phyloP scores from a whole-genome alignment of 2,329 filamentous ascomycete species.

The Dactylonectria macrodidyma region DNA sequence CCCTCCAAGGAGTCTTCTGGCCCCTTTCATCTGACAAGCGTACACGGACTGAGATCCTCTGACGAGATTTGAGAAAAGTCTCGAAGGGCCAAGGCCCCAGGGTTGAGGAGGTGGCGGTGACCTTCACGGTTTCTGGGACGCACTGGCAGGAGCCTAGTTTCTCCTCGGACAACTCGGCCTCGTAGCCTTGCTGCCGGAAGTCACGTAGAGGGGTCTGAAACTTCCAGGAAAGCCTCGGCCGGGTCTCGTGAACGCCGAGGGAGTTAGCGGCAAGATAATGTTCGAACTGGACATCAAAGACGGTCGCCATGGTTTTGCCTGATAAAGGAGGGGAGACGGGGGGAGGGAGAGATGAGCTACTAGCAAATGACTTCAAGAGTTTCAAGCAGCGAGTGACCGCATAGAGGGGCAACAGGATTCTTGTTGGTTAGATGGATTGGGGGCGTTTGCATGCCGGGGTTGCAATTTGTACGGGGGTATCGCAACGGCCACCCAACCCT shows the following conservation, averaged over 20 bases:
- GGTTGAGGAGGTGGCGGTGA: conserved; percentile 4
- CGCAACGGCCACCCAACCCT: no score
- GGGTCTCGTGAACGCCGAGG: conserved; percentile 23
- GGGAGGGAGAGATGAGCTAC: no score
- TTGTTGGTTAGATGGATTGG: no score
- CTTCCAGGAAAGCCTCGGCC: conserved; percentile 30
- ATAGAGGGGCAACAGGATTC: no score
- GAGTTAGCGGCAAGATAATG: conserved; percentile 20
- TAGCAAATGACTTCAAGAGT: no score
- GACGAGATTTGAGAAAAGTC: conserved; percentile 22
- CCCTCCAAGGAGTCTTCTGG: conserved; percentile 30
- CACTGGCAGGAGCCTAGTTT: no score
- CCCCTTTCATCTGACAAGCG: conserved; percentile 1
- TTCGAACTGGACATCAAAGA: conserved; percentile 28
- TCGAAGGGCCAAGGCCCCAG: conserved; percentile 29
- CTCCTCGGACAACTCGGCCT: conserved; percentile 25
- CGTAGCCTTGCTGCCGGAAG: conserved; percentile 27
- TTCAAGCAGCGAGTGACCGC: no score
- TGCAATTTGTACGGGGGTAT: no score
- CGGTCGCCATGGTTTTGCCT: neutral
- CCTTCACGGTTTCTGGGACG: neutral
- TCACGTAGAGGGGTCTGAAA: conserved; percentile 23
- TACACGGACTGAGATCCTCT: conserved; percentile 29
- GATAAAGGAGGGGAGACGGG: no score
- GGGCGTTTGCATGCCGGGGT: no score